These are phyloP conservation scores for Rhizophora apiculata DNA, from an alignment of 345 rosid species.

Conservation along the genomic window DNA sequence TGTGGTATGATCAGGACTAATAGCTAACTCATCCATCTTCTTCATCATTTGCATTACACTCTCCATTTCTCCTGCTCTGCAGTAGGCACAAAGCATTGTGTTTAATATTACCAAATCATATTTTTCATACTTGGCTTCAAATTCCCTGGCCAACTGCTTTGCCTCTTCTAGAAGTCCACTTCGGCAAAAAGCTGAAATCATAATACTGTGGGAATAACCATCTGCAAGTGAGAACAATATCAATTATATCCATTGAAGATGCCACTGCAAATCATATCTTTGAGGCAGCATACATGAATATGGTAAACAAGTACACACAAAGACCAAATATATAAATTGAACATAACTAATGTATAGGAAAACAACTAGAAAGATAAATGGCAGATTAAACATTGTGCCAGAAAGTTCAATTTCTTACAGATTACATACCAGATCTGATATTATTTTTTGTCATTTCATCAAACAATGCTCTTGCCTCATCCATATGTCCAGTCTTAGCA, in stretches of 20 bases:
- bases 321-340: not conserved
- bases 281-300: not conserved
- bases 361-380: not conserved
- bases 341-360: not conserved
- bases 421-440: constrained; percentile 65
- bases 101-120: constrained; percentile 81
- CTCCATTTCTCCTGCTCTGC: constrained; percentile 87
- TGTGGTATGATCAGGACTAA: constrained; percentile 71
- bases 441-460: constrained; percentile 51
- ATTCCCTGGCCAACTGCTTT: constrained; percentile 64
- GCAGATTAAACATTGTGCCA: not conserved
- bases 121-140: constrained; percentile 59
- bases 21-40: constrained; percentile 78
- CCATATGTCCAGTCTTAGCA: constrained; percentile 65
- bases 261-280: not conserved
- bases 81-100: constrained; percentile 84
- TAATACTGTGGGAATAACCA: constrained; percentile 90
- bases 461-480: constrained; percentile 69
- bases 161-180: constrained; percentile 78
- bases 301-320: not conserved
- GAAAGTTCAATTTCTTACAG: constrained; percentile 14
- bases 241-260: constrained; percentile 3
- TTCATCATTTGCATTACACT: constrained; percentile 75
- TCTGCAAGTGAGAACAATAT: constrained; percentile 40
- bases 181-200: constrained; percentile 86